These are phyloP conservation scores for Geotrichum carabidarum DNA, from an alignment of 1,139 yeast species.

Conservation along the genomic window DNA sequence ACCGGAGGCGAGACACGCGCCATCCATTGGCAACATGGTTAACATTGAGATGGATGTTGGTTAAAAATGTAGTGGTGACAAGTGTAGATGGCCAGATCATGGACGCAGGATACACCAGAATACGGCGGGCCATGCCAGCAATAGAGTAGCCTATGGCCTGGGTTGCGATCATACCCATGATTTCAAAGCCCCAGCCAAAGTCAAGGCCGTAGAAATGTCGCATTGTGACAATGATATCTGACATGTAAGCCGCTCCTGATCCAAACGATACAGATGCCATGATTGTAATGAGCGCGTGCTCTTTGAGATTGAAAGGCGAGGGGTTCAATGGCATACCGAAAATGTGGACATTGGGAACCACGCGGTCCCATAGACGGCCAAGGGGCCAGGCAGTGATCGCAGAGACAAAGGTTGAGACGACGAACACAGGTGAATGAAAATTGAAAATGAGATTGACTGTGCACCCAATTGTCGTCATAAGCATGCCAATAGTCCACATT, in stretches of 20 bases:
- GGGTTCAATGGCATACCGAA: constrained; percentile 51
- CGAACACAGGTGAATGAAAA: constrained; percentile 53
- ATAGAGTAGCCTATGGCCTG: constrained; percentile 62
- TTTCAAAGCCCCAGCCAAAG: constrained; percentile 49
- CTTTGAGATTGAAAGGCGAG: constrained; percentile 58
- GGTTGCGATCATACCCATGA: constrained; percentile 50
- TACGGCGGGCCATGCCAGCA: constrained; percentile 55
- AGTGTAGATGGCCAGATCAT: constrained; percentile 62
- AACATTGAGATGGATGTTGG: constrained; percentile 57
- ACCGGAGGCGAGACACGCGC: constrained; percentile 47
- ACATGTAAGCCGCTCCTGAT: constrained; percentile 57
- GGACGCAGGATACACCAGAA: constrained; percentile 56
- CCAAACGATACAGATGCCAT: constrained; percentile 57
- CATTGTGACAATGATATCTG: constrained; percentile 56
- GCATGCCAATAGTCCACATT: constrained; percentile 51
- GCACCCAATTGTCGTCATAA: constrained; percentile 56
- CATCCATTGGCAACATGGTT: constrained; percentile 56
- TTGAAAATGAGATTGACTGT: constrained; percentile 58
- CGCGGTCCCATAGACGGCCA: constrained; percentile 49
- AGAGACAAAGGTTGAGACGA: constrained; percentile 52
- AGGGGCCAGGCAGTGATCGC: constrained; percentile 60
- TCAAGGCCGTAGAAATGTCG: constrained; percentile 48
- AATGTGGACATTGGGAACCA: constrained; percentile 47
- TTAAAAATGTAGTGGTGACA: constrained; percentile 47
- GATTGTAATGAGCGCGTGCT: constrained; percentile 59